Evolutionary conservation across 257 asterid genomes (phyloP).

Genomic region (Nicotiana paniculata): DNA sequence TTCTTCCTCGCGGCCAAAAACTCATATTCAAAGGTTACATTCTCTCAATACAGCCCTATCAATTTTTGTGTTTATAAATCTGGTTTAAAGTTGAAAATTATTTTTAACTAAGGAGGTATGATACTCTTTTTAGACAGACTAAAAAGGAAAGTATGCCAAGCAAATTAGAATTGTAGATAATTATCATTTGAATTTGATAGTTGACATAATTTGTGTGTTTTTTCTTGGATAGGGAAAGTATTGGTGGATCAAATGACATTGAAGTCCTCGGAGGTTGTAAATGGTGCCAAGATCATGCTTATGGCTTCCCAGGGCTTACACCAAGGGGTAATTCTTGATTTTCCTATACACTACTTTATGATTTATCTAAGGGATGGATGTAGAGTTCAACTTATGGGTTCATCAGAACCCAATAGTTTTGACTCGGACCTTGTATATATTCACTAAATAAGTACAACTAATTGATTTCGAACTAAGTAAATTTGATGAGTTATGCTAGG

Average conservation of each 20-base stretch:
- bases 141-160: too few species aligned
- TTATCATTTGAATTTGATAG: not conserved
- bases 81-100: too few species aligned
- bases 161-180: not conserved
- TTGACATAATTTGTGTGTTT: not conserved
- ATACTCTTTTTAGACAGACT: too few species aligned
- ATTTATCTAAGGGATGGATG: too few species aligned
- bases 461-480: too few species aligned
- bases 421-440: too few species aligned
- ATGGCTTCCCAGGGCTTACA: constrained; percentile 87
- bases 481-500: too few species aligned
- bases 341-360: not conserved
- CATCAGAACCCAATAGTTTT: too few species aligned
- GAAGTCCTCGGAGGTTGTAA: constrained; percentile 42
- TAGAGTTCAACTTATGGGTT: too few species aligned
- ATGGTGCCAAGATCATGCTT: constrained; percentile 84
- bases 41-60: not conserved
- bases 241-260: constrained; percentile 51
- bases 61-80: not conserved
- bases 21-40: constrained; percentile 71
- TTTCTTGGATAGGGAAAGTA: constrained; percentile 43
- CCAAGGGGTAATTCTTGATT: constrained; percentile 63
- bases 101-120: too few species aligned
- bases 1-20: constrained; percentile 91
- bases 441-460: too few species aligned